Base-by-base conservation (phyloP, 2,329 filamentous ascomycete genomes). In the Aureobasidium uvarum region DNA sequence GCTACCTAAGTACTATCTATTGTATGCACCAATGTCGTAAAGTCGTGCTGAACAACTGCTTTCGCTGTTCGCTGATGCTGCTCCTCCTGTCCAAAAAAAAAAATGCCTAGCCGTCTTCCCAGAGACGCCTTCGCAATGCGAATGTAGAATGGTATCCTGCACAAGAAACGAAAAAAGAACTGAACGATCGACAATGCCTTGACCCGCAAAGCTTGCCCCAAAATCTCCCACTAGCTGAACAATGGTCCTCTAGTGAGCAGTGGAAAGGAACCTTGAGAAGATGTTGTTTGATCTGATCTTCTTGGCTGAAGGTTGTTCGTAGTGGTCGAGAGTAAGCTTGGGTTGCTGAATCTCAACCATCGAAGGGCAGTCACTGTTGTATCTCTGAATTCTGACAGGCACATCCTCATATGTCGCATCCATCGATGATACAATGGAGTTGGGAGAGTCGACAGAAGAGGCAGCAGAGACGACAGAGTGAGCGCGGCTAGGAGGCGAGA, bases 401-500 rank as follows among this genome's bases (percentile, higher is more conserved):
- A 68, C 68, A 64, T 74, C 74, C 64, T 70, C 70, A 64, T 65
- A 69, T 45, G 70, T 67, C 38, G 71, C 55, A 46, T 65, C 69
- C 56, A 64, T 60, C 6, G 73, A 72, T 38, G 76, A 77, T 51
- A 71, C 69, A 66, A 77, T 69, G 68, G 74, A 76, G 41, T 68
- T 70, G n/a, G 74, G 70, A 31, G 71, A 71, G 1, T 74, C 75
- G 39, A 74, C 74, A 7, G 74, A 77, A 13, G 72, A 74, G 65
- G 70, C 69, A 13, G 76, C 69, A 13, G 76, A 77, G 18, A 74
- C 72, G 36, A 73, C 71, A 7, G 75, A 76, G 58, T 71, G 70
- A 71, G 75, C 77, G 66, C 76, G 75, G 63, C 63, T 65, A 28
- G 77, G 78, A 67, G 80, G 80, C 39, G 80, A 82, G 36, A 82